These are phyloP conservation scores for Podaxis mareebaensis DNA, from an alignment of 768 basidiomycete species.

Conservation along the genomic window DNA sequence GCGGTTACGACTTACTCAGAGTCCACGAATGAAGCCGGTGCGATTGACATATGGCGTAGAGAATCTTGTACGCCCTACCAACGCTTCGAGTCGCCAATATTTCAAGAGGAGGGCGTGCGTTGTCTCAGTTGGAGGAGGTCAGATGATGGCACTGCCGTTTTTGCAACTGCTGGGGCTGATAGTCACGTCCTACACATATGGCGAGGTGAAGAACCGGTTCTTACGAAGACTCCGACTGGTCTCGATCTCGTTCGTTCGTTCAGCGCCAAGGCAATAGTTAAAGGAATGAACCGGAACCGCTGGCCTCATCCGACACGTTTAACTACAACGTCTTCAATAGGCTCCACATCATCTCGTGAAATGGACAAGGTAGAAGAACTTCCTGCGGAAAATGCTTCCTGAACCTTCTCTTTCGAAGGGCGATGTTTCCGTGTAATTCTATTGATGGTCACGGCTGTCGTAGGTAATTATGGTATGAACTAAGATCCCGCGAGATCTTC, in stretches of 20 bases:
- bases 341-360: background rate
- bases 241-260: background rate
- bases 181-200: background rate
- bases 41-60: constrained; percentile 11
- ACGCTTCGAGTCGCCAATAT: constrained; percentile 8
- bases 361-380: background rate
- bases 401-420: background rate
- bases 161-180: constrained; percentile 9
- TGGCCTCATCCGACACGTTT: background rate
- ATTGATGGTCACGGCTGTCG: background rate
- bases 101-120: constrained; percentile 1
- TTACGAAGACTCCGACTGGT: background rate
- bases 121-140: constrained; percentile 13
- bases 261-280: background rate
- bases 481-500: background rate
- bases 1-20: background rate
- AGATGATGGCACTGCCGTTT: background rate
- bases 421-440: background rate
- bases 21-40: background rate
- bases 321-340: background rate
- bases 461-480: background rate
- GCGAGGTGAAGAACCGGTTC: constrained; percentile 7
- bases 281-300: background rate
- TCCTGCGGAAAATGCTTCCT: background rate
- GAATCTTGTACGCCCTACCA: constrained; percentile 6